Base-by-base conservation (phyloP, 2,329 filamentous ascomycete species). In the Ceratocystis cacaofunesta region DNA sequence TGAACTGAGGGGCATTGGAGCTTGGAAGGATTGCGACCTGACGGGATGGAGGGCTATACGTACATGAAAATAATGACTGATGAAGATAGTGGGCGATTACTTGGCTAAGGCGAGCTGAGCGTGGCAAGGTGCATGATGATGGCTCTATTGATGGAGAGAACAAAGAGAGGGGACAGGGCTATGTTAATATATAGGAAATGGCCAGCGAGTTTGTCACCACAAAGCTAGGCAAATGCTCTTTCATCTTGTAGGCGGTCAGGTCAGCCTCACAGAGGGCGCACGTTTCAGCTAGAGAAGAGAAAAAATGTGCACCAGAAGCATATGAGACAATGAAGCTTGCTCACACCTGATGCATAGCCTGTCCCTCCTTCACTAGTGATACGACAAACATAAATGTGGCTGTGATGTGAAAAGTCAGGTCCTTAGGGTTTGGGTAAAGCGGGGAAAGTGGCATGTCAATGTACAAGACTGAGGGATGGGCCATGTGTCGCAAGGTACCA, bases 1-100 rank as follows among this genome's bases (percentile, higher is more conserved):
- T 57, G 52, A 57, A 57, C 52, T 57, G 52, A 57, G 52, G 52
- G 52, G 52, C 50, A 55, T 55, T 30, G 50, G 12, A 55, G 50
- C 19, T 22, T 19, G 12, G 50, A 30, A 57, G 52, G 52, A 57
- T 57, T 57, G 52, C 52, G 30, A 57, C 52, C 52, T 57, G 52
- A 32, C 52, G 52, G 52, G 52, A 57, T 3, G 52, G 25, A 57
- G 52, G 28, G 15, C 30, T 30, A 57, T n/a, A n/a, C 48, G 22
- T 25, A 52, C 50, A 57, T 17, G 52, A 30, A 57, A 57, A 30
- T n/a, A 57, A 57, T 32, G 25, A 4, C 30, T 32, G 22, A 32
- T 32, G 52, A 5, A 30, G 52, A 28, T n/a, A 57, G 36, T 32
- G 52, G 28, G 22, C 17, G 52, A 57, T 57, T 25, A 28, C 17